phyloP scores from a whole-genome alignment of 1,284 basidiomycete genomes.

The Sphaerobolus stellatus region DNA sequence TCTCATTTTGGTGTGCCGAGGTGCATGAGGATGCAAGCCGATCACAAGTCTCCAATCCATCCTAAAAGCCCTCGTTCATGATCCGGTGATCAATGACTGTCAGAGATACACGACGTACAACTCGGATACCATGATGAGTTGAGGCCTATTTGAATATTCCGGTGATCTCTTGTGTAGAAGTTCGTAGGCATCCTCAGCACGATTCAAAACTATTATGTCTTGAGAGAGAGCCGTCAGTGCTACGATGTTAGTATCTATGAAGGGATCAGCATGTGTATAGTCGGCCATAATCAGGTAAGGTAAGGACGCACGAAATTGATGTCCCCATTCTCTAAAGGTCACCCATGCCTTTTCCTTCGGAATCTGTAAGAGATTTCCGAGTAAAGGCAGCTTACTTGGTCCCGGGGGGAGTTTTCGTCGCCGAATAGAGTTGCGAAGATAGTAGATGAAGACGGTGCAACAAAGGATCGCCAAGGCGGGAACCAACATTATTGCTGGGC shows the following conservation, averaged over 20 bases:
- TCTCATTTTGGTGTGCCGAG: not conserved
- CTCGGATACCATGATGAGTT: conserved; percentile 58
- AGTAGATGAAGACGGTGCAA: not conserved
- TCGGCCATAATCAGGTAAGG: not conserved
- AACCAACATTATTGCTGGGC: no score
- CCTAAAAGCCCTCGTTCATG: conserved; percentile 23
- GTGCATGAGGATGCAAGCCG: not conserved
- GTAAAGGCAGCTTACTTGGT: conserved; percentile 33
- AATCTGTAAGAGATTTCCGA: conserved; percentile 23
- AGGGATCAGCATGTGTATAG: not conserved
- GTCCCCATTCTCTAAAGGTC: conserved; percentile 19
- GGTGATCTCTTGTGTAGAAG: conserved; percentile 32
- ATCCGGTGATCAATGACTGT: not conserved
- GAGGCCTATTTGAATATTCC: conserved; percentile 35
- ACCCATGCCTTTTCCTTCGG: conserved; percentile 17
- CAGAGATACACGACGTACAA: conserved; percentile 34
- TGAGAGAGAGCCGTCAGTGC: conserved; percentile 33
- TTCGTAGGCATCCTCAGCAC: conserved; percentile 28
- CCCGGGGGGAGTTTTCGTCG: conserved; percentile 39
- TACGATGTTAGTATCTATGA: conserved; percentile 32
- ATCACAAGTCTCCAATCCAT: conserved; percentile 39
- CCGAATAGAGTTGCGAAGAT: not conserved
- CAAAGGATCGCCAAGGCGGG: not conserved
- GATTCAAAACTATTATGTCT: conserved; percentile 35
- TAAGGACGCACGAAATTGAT: conserved; percentile 20